Conservation (phyloP, 768 basidiomycete species). For the Leccinum imitatum region DNA sequence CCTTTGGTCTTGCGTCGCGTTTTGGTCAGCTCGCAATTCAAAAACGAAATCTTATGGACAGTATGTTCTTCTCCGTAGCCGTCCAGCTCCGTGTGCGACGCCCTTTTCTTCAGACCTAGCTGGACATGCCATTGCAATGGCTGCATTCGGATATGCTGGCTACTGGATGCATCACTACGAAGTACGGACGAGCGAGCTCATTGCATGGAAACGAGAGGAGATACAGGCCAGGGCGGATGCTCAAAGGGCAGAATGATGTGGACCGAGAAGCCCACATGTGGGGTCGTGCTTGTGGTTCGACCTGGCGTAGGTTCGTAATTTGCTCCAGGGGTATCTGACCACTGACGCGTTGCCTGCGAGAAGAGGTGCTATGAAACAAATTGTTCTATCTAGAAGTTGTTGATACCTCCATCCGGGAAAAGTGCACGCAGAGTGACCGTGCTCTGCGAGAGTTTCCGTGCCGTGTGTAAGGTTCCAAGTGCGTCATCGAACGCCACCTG, state of each 20-base stretch:
- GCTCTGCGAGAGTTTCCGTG: neutral
- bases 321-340: neutral
- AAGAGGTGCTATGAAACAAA: conserved; percentile 10
- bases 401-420: conserved; percentile 7
- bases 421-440: neutral
- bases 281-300: neutral
- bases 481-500: conserved; percentile 2
- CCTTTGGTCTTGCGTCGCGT: conserved; percentile 80
- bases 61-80: conserved; percentile 47
- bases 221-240: conserved; percentile 48
- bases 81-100: neutral
- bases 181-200: conserved; percentile 53
- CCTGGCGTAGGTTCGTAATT: conserved; percentile 26
- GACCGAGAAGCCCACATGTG: neutral
- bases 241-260: conserved; percentile 25
- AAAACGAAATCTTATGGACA: conserved; percentile 72
- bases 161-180: conserved; percentile 78
- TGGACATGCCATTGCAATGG: conserved; percentile 70
- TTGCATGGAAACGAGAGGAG: conserved; percentile 62
- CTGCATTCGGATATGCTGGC: conserved; percentile 66
- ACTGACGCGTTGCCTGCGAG: conserved; percentile 8
- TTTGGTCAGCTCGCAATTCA: conserved; percentile 88
- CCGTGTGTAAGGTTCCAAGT: neutral
- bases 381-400: conserved; percentile 20
- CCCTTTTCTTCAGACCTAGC: conserved; percentile 55